These are phyloP conservation scores for Mycena polygramma DNA, from an alignment of 768 basidiomycete species.

Conservation along the genomic window DNA sequence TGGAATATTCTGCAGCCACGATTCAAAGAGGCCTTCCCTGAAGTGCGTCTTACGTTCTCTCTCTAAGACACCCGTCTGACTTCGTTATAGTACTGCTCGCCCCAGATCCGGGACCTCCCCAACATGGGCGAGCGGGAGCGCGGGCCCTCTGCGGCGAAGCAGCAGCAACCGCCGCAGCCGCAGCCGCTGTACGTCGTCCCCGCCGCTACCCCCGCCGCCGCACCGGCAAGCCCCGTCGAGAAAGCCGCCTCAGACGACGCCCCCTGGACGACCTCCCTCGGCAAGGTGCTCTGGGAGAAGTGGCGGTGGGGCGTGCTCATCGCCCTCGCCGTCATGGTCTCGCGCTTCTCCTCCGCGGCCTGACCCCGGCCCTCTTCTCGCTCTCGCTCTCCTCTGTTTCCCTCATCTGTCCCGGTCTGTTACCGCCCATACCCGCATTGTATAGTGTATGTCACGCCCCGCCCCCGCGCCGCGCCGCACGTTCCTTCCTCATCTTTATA, in stretches of 20 bases:
- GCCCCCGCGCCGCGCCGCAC: slow-evolving; percentile 6
- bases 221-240: slow-evolving; percentile 27
- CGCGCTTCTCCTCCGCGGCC: slow-evolving; percentile 73
- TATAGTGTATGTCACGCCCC: slow-evolving; percentile 14
- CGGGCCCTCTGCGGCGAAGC: slow-evolving; percentile 43
- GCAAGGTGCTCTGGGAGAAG: slow-evolving; percentile 82
- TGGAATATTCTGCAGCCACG: slow-evolving; percentile 87
- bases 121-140: slow-evolving; percentile 93
- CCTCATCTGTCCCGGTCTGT: neutral
- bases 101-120: slow-evolving; percentile 78
- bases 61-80: neutral
- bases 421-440: slow-evolving; percentile 1
- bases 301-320: slow-evolving; percentile 89
- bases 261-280: slow-evolving; percentile 74
- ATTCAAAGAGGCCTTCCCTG: slow-evolving; percentile 91
- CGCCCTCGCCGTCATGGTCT: slow-evolving; percentile 82
- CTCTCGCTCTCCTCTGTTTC: neutral
- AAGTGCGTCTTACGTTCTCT: slow-evolving; percentile 58
- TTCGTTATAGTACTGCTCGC: slow-evolving; percentile 73
- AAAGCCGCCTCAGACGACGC: slow-evolving; percentile 40
- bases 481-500: slow-evolving; percentile 1
- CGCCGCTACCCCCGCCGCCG: slow-evolving; percentile 21
- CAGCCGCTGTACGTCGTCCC: slow-evolving; percentile 18
- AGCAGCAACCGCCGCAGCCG: slow-evolving; percentile 32
- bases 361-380: neutral